These are phyloP conservation scores for Penicillium ucsense DNA, from an alignment of 495 filamentous ascomycete species.

Conservation along the genomic window DNA sequence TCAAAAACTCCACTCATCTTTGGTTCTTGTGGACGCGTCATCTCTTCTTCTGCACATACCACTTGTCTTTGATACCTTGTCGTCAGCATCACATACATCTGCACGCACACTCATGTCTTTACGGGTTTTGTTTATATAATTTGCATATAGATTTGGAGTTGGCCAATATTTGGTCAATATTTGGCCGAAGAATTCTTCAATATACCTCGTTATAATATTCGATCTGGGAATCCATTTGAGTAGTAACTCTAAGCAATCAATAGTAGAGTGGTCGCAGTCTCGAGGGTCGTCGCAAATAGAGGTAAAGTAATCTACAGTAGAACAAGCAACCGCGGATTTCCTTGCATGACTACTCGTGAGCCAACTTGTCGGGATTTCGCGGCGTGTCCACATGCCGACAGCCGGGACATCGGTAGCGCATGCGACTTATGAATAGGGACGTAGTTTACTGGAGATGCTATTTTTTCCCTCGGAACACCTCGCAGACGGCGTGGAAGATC, in stretches of 20 bases:
- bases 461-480: too few species aligned
- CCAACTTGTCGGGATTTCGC: conserved; percentile 2
- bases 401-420: neutral
- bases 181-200: neutral
- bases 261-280: neutral
- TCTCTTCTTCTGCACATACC: neutral
- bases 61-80: conserved; percentile 8
- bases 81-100: neutral
- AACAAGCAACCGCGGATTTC: too few species aligned
- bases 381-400: conserved; percentile 2
- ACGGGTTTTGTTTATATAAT: conserved; percentile 4
- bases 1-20: neutral
- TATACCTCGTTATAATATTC: neutral
- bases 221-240: too few species aligned
- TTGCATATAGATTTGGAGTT: conserved; percentile 12
- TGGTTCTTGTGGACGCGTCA: conserved; percentile 3
- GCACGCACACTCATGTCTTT: conserved; percentile 6
- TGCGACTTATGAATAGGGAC: too few species aligned
- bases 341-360: too few species aligned
- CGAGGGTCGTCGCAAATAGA: neutral
- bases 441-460: too few species aligned
- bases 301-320: too few species aligned
- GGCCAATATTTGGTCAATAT: neutral
- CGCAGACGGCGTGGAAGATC: too few species aligned
- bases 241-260: neutral